Percentiles rank a stretch among this genome's conserved stretches.
These are phyloP conservation scores for Plasmodium malariae DNA, from an alignment of 169 alveolate genomes.

Conservation along the genomic window DNA sequence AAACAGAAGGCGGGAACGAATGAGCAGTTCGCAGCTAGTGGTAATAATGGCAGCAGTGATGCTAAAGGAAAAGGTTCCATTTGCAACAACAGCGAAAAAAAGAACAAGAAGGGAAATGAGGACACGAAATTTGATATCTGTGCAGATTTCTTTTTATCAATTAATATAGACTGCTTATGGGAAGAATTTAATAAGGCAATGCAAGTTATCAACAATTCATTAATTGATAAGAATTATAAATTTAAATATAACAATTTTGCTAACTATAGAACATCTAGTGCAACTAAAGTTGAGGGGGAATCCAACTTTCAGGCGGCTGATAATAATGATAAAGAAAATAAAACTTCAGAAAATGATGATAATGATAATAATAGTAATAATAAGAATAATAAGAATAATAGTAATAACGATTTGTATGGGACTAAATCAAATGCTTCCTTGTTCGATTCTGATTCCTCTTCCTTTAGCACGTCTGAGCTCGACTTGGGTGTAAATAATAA, in stretches of 20 bases:
- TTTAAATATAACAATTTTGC: slow-evolving; percentile 18
- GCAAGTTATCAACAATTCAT: slow-evolving; percentile 71
- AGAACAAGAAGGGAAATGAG: slow-evolving; percentile 12
- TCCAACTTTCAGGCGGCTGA: too few relatives aligned
- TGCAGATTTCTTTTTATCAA: slow-evolving; percentile 59
- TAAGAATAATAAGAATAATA: not conserved
- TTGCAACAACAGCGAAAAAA: not conserved
- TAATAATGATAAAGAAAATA: not conserved
- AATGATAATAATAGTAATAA: not conserved
- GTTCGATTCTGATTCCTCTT: slow-evolving; percentile 28
- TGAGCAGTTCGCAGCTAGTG: not conserved
- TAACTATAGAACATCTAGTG: not conserved
- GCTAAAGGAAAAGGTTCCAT: not conserved
- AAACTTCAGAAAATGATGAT: not conserved
- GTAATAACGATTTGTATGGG: not conserved
- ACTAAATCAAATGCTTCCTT: slow-evolving; percentile 3
- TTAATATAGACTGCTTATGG: slow-evolving; percentile 58
- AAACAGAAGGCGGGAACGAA: slow-evolving; percentile 1
- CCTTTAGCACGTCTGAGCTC: slow-evolving; percentile 13
- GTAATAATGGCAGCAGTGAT: not conserved
- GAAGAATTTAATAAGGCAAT: slow-evolving; percentile 73
- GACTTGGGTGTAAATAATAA: not conserved
- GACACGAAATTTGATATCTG: slow-evolving; percentile 73
- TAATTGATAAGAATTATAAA: slow-evolving; percentile 54
- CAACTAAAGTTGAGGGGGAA: not conserved